Evolutionary conservation across 768 basidiomycete genomes (phyloP).

Genomic region (Tylopilus vinaceipallidus): DNA sequence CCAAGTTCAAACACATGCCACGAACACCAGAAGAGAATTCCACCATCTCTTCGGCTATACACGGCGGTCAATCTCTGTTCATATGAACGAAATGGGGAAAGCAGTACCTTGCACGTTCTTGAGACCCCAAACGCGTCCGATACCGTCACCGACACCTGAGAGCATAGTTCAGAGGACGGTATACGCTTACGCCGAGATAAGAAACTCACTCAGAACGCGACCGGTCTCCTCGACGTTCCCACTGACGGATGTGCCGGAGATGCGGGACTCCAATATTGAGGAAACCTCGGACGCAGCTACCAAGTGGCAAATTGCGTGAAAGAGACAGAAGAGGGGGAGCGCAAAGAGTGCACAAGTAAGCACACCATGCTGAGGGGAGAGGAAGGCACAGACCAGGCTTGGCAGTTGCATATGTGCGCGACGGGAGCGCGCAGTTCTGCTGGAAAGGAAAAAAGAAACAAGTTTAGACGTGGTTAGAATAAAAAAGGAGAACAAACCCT

Average conservation of each 20-base stretch:
- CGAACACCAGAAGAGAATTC: constrained; percentile 99
- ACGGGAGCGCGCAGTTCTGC: constrained; percentile 45
- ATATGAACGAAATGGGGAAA: background rate
- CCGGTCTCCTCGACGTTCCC: constrained; percentile 99
- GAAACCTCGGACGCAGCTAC: constrained; percentile 98
- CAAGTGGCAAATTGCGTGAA: constrained; percentile 33
- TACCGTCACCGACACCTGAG: constrained; percentile 98
- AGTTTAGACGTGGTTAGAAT: constrained; percentile 3
- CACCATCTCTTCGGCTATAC: constrained; percentile 98
- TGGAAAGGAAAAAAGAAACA: constrained; percentile 6
- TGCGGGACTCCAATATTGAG: constrained; percentile 97
- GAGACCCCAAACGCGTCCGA: constrained; percentile 98
- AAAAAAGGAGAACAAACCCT: constrained; percentile 44
- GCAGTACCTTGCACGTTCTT: constrained; percentile 91
- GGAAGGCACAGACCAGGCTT: constrained; percentile 77
- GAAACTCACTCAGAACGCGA: constrained; percentile 87
- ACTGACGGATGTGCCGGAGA: constrained; percentile 86
- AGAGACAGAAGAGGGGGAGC: background rate
- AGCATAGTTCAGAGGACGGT: constrained; percentile 7
- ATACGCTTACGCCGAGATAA: background rate
- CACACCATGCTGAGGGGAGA: background rate
- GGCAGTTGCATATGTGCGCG: constrained; percentile 94
- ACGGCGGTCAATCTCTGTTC: constrained; percentile 4
- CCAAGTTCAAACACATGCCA: constrained; percentile 99
- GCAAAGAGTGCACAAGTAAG: constrained; percentile 14